Conservation (phyloP, 2,329 filamentous ascomycete genomes). For the Teratosphaeria epicoccoides region DNA sequence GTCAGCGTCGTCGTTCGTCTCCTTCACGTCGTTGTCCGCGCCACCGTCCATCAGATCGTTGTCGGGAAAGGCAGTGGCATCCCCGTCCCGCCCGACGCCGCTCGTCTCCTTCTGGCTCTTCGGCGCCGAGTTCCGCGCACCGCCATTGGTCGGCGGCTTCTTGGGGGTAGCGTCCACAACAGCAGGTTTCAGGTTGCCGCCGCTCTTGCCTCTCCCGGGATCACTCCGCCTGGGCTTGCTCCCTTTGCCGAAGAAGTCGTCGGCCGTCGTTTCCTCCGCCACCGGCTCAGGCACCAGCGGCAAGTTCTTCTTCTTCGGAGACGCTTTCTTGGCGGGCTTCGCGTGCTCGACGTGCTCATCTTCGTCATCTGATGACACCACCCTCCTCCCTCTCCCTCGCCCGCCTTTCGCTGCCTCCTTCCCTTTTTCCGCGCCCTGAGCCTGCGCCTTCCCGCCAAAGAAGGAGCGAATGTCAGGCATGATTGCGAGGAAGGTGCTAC, state of each 20-base stretch:
- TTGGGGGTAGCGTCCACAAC: constrained; percentile 28
- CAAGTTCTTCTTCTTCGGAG: constrained; percentile 44
- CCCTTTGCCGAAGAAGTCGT: constrained; percentile 50
- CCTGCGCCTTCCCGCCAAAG: constrained; percentile 58
- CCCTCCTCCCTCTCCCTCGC: constrained; percentile 47
- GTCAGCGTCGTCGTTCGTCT: constrained; percentile 37
- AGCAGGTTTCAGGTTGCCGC: constrained; percentile 12
- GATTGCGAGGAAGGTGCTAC: not conserved
- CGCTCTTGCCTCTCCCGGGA: constrained; percentile 16
- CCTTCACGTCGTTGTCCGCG: constrained; percentile 61
- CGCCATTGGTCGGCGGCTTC: constrained; percentile 28
- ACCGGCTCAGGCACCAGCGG: constrained; percentile 14
- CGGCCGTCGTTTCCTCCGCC: constrained; percentile 47
- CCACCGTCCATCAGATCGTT: constrained; percentile 33
- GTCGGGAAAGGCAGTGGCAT: constrained; percentile 29
- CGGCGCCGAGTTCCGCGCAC: constrained; percentile 23
- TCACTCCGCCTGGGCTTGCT: constrained; percentile 44
- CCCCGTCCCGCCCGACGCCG: constrained; percentile 26
- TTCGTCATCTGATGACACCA: constrained; percentile 72
- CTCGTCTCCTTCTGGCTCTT: constrained; percentile 33
- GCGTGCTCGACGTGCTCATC: constrained; percentile 26
- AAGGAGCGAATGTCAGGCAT: constrained; percentile 93
- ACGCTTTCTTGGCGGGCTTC: constrained; percentile 42
- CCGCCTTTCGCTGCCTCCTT: constrained; percentile 36
- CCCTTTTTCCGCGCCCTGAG: constrained; percentile 18